Base-by-base conservation (phyloP, 495 filamentous ascomycete genomes). In the Cercophora samala region DNA sequence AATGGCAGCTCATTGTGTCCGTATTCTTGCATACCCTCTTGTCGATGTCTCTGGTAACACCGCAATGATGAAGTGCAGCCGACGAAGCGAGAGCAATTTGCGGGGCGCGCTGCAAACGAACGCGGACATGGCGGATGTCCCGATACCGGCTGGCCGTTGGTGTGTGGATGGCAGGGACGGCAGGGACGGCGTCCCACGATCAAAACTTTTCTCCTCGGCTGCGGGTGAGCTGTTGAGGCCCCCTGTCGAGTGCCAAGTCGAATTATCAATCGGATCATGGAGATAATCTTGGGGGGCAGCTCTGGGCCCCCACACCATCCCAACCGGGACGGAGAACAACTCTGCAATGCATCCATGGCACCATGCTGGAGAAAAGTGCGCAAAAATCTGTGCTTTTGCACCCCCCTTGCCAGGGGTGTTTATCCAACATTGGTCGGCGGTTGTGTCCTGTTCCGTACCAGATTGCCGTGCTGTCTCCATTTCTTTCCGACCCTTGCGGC, bases 221-320 rank as follows among this genome's bases (percentile, higher is more conserved):
- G 37, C 37, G 37, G 37, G 9, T 46, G 37, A 13, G 15, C 0
- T 17, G 9, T 46, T 32, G 4, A 2, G 15, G 37, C 6, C 37
- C 37, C 37, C 37, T 46, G 0, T 46, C 37, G 13, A 46, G 3
- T 62, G 60, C 60, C 60, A 62, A 62, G 60, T 19, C 58, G 0
- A 26, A 60, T 60, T 60, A 60, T 60, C 58, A 46, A 46, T 46
- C 37, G 37, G 37, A 46, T 13, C 37, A 46, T 46, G 37, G 37
- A 46, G 37, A 46, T 46, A 46, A 46, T 46, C 37, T 46, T 46
- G 37, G 13, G 37, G 3, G 37, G 2, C 8, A 46, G 5, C 37
- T 17, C 37, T 17, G 1, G 37, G 37, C 37, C 37, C 37, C 37
- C 37, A 17, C 37, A 46, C 37, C 37, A 46, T 46, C 37, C 37